These are phyloP conservation scores for Populus deltoides DNA, from an alignment of 345 rosid species.

Conservation along the genomic window DNA sequence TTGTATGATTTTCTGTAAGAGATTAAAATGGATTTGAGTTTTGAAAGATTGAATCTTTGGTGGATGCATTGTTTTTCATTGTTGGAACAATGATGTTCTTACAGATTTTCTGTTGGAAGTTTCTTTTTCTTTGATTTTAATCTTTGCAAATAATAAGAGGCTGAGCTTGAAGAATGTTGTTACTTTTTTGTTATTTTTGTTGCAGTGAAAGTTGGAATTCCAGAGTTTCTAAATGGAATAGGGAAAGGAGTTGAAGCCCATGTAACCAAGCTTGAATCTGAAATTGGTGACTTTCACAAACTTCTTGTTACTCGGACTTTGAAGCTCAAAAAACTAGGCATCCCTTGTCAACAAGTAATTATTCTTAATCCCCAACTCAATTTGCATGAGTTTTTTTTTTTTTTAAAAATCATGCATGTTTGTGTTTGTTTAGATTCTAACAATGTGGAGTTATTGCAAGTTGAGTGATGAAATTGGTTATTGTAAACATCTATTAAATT, in stretches of 20 bases:
- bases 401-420: background rate
- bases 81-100: background rate
- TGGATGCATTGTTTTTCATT: background rate
- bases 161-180: constrained; percentile 5
- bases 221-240: constrained; percentile 77
- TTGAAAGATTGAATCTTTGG: background rate
- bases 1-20: background rate
- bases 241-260: constrained; percentile 84
- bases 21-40: background rate
- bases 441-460: background rate
- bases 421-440: background rate
- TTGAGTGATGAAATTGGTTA: background rate
- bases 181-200: constrained; percentile 3
- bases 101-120: background rate
- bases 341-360: constrained; percentile 90
- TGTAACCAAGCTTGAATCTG: constrained; percentile 68
- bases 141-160: background rate
- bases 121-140: background rate
- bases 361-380: background rate
- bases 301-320: constrained; percentile 77
- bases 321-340: constrained; percentile 80
- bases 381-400: background rate
- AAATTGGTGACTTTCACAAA: constrained; percentile 69
- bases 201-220: constrained; percentile 84
- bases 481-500: background rate